Conservation (phyloP, 345 rosid species). For the Hibiscus tridactylites region DNA sequence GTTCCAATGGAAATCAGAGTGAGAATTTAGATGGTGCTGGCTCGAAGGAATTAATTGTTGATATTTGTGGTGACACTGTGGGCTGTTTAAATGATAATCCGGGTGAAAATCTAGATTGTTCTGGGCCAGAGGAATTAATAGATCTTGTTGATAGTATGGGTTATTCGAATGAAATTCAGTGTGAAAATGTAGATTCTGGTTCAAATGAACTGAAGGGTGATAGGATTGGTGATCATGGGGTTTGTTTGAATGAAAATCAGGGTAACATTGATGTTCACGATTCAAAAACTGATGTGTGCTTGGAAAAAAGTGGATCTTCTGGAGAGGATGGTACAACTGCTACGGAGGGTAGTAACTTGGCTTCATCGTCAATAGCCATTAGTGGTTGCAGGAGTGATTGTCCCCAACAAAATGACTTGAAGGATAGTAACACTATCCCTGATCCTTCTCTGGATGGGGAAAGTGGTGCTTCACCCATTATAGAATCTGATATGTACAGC, state of each 20-base stretch:
- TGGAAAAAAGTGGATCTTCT: conserved; percentile 12
- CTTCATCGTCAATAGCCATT: background rate
- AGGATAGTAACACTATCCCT: conserved; percentile 4
- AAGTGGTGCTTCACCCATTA: conserved; percentile 12
- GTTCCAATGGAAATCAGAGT: background rate
- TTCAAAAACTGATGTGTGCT: conserved; percentile 5
- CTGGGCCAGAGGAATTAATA: background rate
- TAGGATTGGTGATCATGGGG: background rate
- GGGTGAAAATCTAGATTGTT: background rate
- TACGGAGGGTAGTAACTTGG: conserved; percentile 7
- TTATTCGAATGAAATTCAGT: background rate
- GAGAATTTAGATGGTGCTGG: background rate
- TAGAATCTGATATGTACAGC: conserved; percentile 20
- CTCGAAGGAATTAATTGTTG: background rate
- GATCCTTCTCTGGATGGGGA: conserved; percentile 3
- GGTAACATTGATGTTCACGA: background rate
- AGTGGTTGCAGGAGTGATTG: background rate
- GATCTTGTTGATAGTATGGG: background rate
- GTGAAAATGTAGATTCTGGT: conserved; percentile 1
- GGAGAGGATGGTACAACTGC: conserved; percentile 9
- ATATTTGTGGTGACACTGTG: background rate
- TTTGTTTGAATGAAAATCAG: background rate
- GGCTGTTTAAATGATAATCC: background rate
- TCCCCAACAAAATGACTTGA: background rate
- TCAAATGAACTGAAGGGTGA: background rate